phyloP scores from a whole-genome alignment of 345 rosid genomes.

The Eutrema heterophyllum region DNA sequence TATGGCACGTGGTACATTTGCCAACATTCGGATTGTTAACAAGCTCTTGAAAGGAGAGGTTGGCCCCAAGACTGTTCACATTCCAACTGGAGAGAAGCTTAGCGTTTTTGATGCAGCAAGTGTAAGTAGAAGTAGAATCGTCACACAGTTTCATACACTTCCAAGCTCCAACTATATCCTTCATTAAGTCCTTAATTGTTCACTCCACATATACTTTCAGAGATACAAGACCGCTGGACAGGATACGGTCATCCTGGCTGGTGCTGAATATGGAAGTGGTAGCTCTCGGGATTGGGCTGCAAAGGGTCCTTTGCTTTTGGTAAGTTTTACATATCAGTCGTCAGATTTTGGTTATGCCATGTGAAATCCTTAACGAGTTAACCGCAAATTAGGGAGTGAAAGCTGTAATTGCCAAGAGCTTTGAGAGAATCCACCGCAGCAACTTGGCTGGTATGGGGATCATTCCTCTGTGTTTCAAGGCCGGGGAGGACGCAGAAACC shows the following conservation, averaged over 20 bases:
- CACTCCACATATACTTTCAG: slow-evolving; percentile 31
- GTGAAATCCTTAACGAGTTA: background rate
- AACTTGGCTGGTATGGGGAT: slow-evolving; percentile 65
- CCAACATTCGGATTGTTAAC: slow-evolving; percentile 73
- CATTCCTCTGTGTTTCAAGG: slow-evolving; percentile 57
- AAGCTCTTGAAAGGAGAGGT: slow-evolving; percentile 79
- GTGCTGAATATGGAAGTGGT: slow-evolving; percentile 85
- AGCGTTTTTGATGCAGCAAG: slow-evolving; percentile 71
- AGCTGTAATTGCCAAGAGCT: slow-evolving; percentile 67
- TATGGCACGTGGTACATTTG: slow-evolving; percentile 88
- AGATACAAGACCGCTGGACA: slow-evolving; percentile 60
- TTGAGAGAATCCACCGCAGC: slow-evolving; percentile 64
- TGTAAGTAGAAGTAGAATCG: slow-evolving; percentile 36
- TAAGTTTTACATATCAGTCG: slow-evolving; percentile 12
- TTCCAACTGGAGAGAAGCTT: slow-evolving; percentile 77
- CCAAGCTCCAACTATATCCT: background rate
- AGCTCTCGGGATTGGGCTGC: slow-evolving; percentile 97
- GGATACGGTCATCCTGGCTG: slow-evolving; percentile 72
- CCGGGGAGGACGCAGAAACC: slow-evolving; percentile 52
- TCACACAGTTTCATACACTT: background rate
- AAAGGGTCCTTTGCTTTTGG: slow-evolving; percentile 82
- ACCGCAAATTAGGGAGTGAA: slow-evolving; percentile 44
- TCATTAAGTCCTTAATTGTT: background rate
- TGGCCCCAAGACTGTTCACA: slow-evolving; percentile 73
- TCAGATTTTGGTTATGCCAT: background rate